phyloP scores from a whole-genome alignment of 371 early-diverging fungal species.

The Mortierella sp. region DNA sequence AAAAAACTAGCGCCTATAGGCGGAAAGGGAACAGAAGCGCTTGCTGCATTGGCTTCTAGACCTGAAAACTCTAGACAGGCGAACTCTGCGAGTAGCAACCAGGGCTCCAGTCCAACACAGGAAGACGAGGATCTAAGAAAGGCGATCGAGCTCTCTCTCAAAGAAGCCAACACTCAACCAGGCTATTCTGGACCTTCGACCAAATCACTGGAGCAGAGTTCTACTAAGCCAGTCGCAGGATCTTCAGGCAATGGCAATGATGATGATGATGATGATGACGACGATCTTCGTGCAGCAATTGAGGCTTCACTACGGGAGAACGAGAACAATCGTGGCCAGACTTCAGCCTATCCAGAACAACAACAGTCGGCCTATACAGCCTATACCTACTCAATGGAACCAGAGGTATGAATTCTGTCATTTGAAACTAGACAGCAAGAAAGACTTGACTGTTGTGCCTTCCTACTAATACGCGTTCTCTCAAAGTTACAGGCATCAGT shows the following conservation, averaged over 20 bases:
- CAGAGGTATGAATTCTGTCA: slow-evolving; percentile 20
- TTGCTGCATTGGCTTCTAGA: slow-evolving; percentile 14
- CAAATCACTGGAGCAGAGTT: slow-evolving; percentile 12
- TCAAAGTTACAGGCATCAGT: not conserved
- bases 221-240: not conserved
- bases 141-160: slow-evolving; percentile 88
- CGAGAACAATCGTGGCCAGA: slow-evolving; percentile 37
- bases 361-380: slow-evolving; percentile 24
- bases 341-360: slow-evolving; percentile 9
- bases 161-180: slow-evolving; percentile 68
- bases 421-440: not conserved
- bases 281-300: slow-evolving; percentile 92
- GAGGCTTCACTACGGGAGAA: slow-evolving; percentile 88
- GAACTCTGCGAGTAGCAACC: slow-evolving; percentile 20
- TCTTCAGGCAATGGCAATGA: too few relatives aligned
- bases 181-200: slow-evolving; percentile 36
- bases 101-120: slow-evolving; percentile 17
- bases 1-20: slow-evolving; percentile 59
- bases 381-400: slow-evolving; percentile 23
- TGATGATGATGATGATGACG: slow-evolving; percentile 76
- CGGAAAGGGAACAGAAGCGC: slow-evolving; percentile 64
- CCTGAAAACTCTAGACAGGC: not conserved
- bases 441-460: not conserved
- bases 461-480: not conserved
- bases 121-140: slow-evolving; percentile 88